Conservation (phyloP, 768 basidiomycete genomes). For the Nevesoporus exiguus region DNA sequence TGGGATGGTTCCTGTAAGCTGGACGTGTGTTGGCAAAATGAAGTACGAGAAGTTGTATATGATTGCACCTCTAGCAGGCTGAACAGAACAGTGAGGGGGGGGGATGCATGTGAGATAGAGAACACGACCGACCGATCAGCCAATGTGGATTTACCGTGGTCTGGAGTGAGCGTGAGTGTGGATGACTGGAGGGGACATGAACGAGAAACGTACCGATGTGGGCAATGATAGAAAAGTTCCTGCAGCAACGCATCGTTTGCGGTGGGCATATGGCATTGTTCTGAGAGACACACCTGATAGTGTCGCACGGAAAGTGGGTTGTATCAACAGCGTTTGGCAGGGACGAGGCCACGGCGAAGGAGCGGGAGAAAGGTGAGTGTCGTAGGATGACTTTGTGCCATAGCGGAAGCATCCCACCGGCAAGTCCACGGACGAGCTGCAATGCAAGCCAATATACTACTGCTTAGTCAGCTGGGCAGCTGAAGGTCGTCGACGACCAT, state of each 20-base stretch:
- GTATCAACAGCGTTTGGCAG: slow-evolving; percentile 42
- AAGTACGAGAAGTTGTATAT: neutral
- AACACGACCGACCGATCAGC: slow-evolving; percentile 65
- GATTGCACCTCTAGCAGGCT: slow-evolving; percentile 69
- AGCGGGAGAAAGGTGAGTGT: slow-evolving; percentile 4
- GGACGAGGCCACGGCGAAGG: slow-evolving; percentile 32
- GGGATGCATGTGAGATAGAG: neutral
- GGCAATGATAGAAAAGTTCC: slow-evolving; percentile 95
- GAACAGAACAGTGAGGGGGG: slow-evolving; percentile 7
- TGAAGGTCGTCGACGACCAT: slow-evolving; percentile 28
- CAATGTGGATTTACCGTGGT: slow-evolving; percentile 95
- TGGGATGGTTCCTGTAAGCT: slow-evolving; percentile 87
- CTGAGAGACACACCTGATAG: slow-evolving; percentile 52
- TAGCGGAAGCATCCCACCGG: slow-evolving; percentile 28
- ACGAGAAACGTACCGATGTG: slow-evolving; percentile 66
- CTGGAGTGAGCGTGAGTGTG: slow-evolving; percentile 34
- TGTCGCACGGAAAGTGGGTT: slow-evolving; percentile 63
- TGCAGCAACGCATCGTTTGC: slow-evolving; percentile 23
- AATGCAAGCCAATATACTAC: neutral
- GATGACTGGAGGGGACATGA: neutral
- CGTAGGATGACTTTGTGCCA: slow-evolving; percentile 28
- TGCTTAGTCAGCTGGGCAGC: slow-evolving; percentile 33
- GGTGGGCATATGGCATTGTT: neutral
- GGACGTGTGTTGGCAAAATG: slow-evolving; percentile 18
- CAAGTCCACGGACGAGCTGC: neutral